A percentile compares a stretch with the other conserved stretches of the same genome.
Conservation (phyloP, 768 basidiomycete genomes). For the Suillus hirtellus region DNA sequence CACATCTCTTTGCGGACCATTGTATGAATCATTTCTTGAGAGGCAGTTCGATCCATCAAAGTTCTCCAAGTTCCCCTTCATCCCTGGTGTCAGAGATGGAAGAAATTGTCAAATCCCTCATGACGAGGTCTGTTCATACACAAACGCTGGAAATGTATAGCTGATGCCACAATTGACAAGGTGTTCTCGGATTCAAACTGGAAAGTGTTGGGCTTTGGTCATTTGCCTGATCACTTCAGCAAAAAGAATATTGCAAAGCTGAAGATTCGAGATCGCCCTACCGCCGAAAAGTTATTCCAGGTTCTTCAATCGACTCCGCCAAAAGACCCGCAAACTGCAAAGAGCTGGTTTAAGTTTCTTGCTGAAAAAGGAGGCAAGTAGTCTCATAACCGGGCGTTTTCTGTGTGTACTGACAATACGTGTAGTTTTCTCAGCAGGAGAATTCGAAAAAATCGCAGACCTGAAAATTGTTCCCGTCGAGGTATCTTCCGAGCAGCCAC, state of each 20-base stretch:
- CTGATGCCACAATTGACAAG: slow-evolving; percentile 33
- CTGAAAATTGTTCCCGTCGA: slow-evolving; percentile 62
- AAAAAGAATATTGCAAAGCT: slow-evolving; percentile 54
- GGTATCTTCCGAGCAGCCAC: background rate
- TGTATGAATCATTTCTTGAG: background rate
- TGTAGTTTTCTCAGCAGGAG: slow-evolving; percentile 53
- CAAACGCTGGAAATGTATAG: too few species aligned
- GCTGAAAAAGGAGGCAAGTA: slow-evolving; percentile 53
- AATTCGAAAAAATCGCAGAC: slow-evolving; percentile 55
- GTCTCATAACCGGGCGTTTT: too few species aligned
- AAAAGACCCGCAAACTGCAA: slow-evolving; percentile 47
- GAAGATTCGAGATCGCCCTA: slow-evolving; percentile 65
- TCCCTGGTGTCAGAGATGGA: slow-evolving; percentile 52
- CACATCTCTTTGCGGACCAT: slow-evolving; percentile 43
- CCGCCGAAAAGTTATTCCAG: slow-evolving; percentile 52
- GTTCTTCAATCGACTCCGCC: slow-evolving; percentile 59
- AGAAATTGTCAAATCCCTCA: background rate
- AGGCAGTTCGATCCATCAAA: slow-evolving; percentile 36
- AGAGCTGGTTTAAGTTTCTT: slow-evolving; percentile 62
- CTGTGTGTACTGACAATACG: slow-evolving; percentile 6
- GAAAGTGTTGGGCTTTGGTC: slow-evolving; percentile 67
- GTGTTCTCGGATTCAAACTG: slow-evolving; percentile 68
- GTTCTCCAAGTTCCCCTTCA: slow-evolving; percentile 62
- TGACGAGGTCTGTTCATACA: background rate
- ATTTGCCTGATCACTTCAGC: slow-evolving; percentile 50